A percentile compares a stretch with the other conserved stretches of the same genome.
These are phyloP conservation scores for Solanum chiquidenum DNA, from an alignment of 257 asterid genomes.

Conservation along the genomic window DNA sequence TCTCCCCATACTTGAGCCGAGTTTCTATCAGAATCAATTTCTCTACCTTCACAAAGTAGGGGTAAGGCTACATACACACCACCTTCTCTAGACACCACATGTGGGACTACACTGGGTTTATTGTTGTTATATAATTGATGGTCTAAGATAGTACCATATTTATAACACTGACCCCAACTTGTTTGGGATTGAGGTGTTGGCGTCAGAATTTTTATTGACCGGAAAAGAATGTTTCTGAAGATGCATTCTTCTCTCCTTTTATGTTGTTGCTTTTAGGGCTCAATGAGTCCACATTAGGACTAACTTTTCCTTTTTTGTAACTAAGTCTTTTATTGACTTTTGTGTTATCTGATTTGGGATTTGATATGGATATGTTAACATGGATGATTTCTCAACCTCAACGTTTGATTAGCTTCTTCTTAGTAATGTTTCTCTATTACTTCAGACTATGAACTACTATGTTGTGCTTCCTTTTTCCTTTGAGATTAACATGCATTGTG, in stretches of 20 bases:
- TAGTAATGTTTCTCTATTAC: background rate
- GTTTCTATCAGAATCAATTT: background rate
- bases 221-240: background rate
- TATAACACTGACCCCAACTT: background rate
- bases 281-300: background rate
- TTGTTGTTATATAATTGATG: background rate
- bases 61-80: background rate
- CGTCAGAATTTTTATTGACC: background rate
- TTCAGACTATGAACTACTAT: background rate
- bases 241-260: background rate
- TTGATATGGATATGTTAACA: background rate
- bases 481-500: background rate
- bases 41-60: background rate
- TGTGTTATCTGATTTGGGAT: background rate
- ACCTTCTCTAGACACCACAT: background rate
- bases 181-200: background rate
- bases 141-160: background rate
- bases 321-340: background rate
- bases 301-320: background rate
- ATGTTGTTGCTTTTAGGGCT: background rate
- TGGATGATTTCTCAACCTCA: background rate
- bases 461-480: background rate
- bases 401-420: background rate
- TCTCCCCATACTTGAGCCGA: background rate
- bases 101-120: background rate